Conservation (phyloP, 2,329 filamentous ascomycete species). For the Claviceps cyperi region DNA sequence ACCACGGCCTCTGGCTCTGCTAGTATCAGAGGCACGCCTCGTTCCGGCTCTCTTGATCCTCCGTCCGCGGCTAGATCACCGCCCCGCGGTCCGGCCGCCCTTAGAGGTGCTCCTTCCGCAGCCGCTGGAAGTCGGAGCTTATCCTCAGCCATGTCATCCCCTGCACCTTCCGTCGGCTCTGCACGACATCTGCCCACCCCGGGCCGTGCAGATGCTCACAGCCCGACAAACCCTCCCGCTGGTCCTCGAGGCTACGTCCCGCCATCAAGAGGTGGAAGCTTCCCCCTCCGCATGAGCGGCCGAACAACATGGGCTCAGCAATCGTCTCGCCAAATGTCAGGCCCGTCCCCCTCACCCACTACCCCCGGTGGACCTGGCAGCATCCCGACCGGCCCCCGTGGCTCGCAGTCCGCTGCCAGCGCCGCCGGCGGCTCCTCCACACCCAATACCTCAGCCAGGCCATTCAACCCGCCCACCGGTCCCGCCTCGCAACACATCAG, state of each 20-base stretch:
- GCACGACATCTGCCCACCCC: constrained; percentile 21
- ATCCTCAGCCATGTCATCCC: constrained; percentile 20
- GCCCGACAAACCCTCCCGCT: constrained; percentile 35
- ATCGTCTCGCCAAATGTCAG: constrained; percentile 19
- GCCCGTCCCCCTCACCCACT: constrained; percentile 24
- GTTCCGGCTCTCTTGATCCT: constrained; percentile 14
- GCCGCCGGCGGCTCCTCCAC: constrained; percentile 23
- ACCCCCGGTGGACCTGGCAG: constrained; percentile 23
- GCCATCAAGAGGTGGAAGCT: constrained; percentile 26
- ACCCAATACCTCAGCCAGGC: constrained; percentile 23
- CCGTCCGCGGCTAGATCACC: constrained; percentile 27
- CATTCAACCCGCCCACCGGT: constrained; percentile 45
- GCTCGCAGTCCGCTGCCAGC: constrained; percentile 9
- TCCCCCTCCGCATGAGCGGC: constrained; percentile 28
- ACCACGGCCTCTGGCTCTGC: constrained; percentile 10
- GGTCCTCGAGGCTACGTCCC: constrained; percentile 41
- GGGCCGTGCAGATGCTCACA: constrained; percentile 25
- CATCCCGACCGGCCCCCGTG: constrained; percentile 36
- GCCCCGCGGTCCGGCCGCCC: constrained; percentile 39
- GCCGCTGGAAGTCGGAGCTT: constrained; percentile 26
- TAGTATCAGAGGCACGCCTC: constrained; percentile 16
- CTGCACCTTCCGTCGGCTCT: constrained; percentile 16
- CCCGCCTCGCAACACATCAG: constrained; percentile 28
- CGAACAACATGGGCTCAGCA: constrained; percentile 30
- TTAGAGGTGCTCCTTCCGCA: constrained; percentile 27